Evolutionary conservation across 768 basidiomycete species (phyloP).

Genomic region (Lepiota venenata): DNA sequence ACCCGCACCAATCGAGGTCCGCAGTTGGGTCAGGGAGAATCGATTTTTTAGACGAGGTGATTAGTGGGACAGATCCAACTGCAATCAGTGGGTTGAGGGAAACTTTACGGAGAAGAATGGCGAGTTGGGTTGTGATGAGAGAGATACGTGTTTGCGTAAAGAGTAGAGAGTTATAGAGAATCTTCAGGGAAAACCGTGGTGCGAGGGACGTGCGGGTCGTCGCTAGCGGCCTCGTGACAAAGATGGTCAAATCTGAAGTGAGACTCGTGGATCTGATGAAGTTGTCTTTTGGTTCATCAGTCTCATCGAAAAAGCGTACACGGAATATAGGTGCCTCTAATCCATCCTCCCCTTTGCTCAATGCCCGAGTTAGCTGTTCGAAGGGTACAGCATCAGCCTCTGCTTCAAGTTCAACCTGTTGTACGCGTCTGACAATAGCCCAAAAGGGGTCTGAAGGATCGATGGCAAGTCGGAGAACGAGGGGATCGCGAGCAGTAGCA

Average conservation of each 20-base stretch:
- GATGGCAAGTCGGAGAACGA: conserved; percentile 80
- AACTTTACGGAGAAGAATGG: conserved; percentile 69
- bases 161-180: conserved; percentile 92
- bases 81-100: conserved; percentile 63
- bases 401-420: conserved; percentile 80
- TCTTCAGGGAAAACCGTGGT: conserved; percentile 72
- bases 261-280: conserved; percentile 79
- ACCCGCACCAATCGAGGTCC: conserved; percentile 95
- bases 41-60: conserved; percentile 66
- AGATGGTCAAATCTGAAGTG: conserved; percentile 91
- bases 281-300: conserved; percentile 64
- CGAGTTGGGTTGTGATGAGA: conserved; percentile 82
- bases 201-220: conserved; percentile 69
- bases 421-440: conserved; percentile 82
- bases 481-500: conserved; percentile 66
- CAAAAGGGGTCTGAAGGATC: conserved; percentile 88
- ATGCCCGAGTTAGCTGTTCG: conserved; percentile 65
- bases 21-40: conserved; percentile 80
- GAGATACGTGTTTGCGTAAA: conserved; percentile 80
- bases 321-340: conserved; percentile 75
- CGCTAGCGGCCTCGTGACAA: conserved; percentile 70
- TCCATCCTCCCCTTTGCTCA: conserved; percentile 62
- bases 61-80: conserved; percentile 76
- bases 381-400: conserved; percentile 81
- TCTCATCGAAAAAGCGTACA: conserved; percentile 96